Base-by-base conservation (phyloP, 495 filamentous ascomycete genomes). In the Amphirosellinia nigrospora region DNA sequence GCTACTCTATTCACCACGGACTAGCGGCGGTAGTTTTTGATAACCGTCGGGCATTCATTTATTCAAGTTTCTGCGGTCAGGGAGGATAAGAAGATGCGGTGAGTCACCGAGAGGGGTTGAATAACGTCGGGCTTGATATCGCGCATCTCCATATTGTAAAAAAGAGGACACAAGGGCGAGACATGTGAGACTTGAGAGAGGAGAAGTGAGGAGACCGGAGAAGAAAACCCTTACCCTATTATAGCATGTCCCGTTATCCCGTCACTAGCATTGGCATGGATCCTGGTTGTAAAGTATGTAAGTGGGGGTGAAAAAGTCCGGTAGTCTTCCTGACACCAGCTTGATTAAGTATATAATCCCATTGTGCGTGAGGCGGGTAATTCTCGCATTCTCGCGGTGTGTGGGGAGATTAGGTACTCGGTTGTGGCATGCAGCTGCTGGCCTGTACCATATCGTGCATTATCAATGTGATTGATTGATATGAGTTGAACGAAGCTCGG, bases 181-280 rank as follows among this genome's bases (percentile, higher is more conserved):
- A 39, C 46, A 39, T 38, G 10, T 21, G 41, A 48, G 21, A 43
- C n/a, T 26, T n/a, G n/a, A n/a, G n/a, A n/a, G 66, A 61, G 32
- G 65, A 45, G 36, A 45, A 59, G n/a, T 13, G 52, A 68, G 28
- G 34, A 63, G 60, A 7, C 39, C 21, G 32, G 43, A 71, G 28
- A 59, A 53, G 59, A 76, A 52, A 63, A 53, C 73, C 75, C 73
- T 75, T 75, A 59, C 69, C 75, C 73, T 77, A 75, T 71, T 64
- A 28, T 65, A 52, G 61, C 28, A 64, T 50, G 43, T 38, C 36
- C 48, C 59, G 11, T 3, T 64, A 16, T 5, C 36, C 21, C n/a
- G 38, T 62, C 13, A 4, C 4, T 67, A 62, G 43, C 45, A 46
- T 74, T 43, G 50, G 21, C 13, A 59, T 10, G 64, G 58, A 26